These are phyloP conservation scores for Suillus subalutaceus DNA, from an alignment of 768 basidiomycete genomes.

Conservation along the genomic window DNA sequence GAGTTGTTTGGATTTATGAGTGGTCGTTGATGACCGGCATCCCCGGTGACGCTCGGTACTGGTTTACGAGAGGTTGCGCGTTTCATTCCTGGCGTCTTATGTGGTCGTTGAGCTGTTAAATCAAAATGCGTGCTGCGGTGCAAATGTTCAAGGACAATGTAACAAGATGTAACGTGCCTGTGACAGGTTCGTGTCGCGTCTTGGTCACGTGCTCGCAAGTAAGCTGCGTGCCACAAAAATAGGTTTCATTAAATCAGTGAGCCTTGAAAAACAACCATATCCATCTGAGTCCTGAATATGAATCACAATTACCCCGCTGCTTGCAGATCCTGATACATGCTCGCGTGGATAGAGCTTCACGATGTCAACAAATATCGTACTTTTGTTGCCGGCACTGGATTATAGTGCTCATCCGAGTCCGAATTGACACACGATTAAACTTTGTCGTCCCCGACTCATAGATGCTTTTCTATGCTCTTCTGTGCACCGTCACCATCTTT, in stretches of 20 bases:
- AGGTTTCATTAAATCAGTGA: no score
- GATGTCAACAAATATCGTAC: no score
- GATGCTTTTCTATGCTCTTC: not conserved
- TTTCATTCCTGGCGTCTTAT: not conserved
- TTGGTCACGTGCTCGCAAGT: constrained; percentile 13
- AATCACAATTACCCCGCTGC: no score
- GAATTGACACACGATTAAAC: not conserved
- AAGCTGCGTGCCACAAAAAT: not conserved
- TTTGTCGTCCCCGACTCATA: not conserved
- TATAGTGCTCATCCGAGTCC: no score
- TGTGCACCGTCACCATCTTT: not conserved
- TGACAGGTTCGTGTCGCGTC: constrained; percentile 16
- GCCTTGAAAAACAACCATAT: no score
- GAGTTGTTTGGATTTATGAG: constrained; percentile 1
- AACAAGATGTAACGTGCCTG: constrained; percentile 6
- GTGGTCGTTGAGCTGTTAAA: not conserved
- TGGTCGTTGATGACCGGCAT: not conserved
- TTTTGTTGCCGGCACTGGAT: no score
- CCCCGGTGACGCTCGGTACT: constrained; percentile 11
- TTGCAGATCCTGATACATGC: no score
- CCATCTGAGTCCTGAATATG: no score
- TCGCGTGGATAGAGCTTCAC: no score
- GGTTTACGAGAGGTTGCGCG: constrained; percentile 26
- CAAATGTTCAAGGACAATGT: constrained; percentile 19
- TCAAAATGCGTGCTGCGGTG: constrained; percentile 10